Evolutionary conservation across 768 basidiomycete genomes (phyloP).

Genomic region (Phaeotremella skinneri): DNA sequence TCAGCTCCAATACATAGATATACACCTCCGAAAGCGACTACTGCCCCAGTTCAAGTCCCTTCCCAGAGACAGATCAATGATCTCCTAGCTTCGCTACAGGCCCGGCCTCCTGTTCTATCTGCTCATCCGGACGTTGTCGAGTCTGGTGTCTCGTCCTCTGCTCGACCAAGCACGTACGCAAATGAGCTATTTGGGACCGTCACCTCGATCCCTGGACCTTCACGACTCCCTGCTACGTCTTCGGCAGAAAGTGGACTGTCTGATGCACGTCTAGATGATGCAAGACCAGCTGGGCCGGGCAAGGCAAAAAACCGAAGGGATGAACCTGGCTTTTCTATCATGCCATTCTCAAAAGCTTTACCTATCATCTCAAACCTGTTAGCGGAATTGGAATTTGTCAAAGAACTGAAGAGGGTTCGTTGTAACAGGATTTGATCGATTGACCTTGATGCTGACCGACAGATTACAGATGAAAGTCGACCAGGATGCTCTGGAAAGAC

Average conservation of each 20-base stretch:
- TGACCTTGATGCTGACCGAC: not conserved
- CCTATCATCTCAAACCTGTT: conserved; percentile 32
- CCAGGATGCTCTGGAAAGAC: conserved; percentile 39
- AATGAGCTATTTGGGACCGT: not conserved
- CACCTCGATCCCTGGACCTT: not conserved
- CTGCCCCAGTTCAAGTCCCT: conserved; percentile 12
- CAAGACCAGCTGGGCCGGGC: not conserved
- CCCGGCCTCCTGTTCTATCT: conserved; percentile 3
- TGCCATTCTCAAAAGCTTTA: conserved; percentile 36
- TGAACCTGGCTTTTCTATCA: conserved; percentile 17
- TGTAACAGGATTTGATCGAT: not conserved
- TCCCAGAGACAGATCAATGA: conserved; percentile 37
- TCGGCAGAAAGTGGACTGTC: not conserved
- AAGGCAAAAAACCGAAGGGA: conserved; percentile 14
- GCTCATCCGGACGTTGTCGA: no score
- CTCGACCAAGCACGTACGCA: no score
- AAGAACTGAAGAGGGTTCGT: conserved; percentile 38
- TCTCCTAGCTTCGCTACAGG: conserved; percentile 35
- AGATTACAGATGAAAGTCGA: conserved; percentile 41
- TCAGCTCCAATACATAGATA: not conserved
- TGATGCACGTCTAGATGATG: not conserved
- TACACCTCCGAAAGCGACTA: not conserved
- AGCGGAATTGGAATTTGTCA: conserved; percentile 32
- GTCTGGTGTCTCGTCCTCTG: no score
- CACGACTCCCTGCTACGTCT: not conserved